Conservation (phyloP, 257 asterid genomes). For the Solanum dulcamara region DNA sequence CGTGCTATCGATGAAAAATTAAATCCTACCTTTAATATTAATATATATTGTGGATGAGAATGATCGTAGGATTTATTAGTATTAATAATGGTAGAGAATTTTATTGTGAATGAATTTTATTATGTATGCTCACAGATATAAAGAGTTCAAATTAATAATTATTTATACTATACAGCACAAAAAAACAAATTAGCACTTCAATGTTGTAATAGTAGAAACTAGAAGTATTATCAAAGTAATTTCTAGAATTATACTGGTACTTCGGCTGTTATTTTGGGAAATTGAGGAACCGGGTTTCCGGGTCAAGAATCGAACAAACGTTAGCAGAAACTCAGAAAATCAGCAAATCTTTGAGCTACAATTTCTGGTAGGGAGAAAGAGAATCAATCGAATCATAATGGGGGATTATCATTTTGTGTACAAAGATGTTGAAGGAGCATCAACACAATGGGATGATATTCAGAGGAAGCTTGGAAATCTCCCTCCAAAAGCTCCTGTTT, state of each 20-base stretch:
- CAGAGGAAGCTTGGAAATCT: constrained; percentile 85
- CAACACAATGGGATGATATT: constrained; percentile 95
- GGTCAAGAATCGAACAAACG: not conserved
- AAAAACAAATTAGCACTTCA: not conserved
- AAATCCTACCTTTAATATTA: too few species aligned
- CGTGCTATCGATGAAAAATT: too few species aligned
- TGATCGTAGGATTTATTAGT: not conserved
- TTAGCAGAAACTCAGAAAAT: not conserved
- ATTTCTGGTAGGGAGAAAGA: not conserved
- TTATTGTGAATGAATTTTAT: not conserved
- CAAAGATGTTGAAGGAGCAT: constrained; percentile 87
- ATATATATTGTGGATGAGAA: not conserved
- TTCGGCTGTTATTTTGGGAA: not conserved
- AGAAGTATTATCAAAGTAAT: not conserved
- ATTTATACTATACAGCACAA: too few species aligned
- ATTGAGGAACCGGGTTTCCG: not conserved
- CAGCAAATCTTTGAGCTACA: not conserved
- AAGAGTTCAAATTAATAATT: not conserved
- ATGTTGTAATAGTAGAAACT: not conserved
- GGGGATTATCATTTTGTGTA: constrained; percentile 85
- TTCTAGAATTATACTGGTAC: not conserved
- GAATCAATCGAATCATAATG: constrained; percentile 22
- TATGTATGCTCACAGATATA: not conserved
- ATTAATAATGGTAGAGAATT: not conserved
- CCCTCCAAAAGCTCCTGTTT: constrained; percentile 54